These are phyloP conservation scores for Penicillium sp. DNA, from an alignment of 2,329 filamentous ascomycete genomes.

Conservation along the genomic window DNA sequence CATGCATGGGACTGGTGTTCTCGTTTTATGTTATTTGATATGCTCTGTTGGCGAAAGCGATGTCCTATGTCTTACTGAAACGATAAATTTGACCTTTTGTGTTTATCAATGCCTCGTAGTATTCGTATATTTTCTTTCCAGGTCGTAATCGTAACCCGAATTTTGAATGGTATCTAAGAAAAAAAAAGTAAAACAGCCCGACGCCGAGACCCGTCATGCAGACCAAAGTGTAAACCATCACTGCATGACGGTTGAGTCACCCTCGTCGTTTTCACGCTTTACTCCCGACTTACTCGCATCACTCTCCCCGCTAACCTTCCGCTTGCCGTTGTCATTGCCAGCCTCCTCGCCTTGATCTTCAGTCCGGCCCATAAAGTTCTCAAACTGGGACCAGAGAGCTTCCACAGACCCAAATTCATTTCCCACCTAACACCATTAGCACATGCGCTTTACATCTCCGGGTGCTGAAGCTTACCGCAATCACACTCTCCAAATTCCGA, in stretches of 20 bases:
- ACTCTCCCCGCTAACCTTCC: slow-evolving; percentile 26
- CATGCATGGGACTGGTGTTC: slow-evolving; percentile 43
- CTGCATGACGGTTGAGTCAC: slow-evolving; percentile 10
- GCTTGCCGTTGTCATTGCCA: slow-evolving; percentile 27
- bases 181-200: background rate
- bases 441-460: background rate
- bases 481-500: slow-evolving; percentile 84
- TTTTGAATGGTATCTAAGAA: slow-evolving; percentile 12
- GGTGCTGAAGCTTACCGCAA: slow-evolving; percentile 60
- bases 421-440: slow-evolving; percentile 61
- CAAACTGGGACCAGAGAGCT: slow-evolving; percentile 94
- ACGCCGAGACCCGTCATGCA: slow-evolving; percentile 5
- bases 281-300: slow-evolving; percentile 21
- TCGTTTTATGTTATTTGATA: slow-evolving; percentile 26
- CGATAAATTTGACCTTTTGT: slow-evolving; percentile 19
- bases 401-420: slow-evolving; percentile 98
- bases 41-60: slow-evolving; percentile 32
- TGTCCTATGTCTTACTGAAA: slow-evolving; percentile 19
- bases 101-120: slow-evolving; percentile 6
- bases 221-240: slow-evolving; percentile 4
- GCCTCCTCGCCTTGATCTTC: slow-evolving; percentile 40
- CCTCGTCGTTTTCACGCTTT: slow-evolving; percentile 15
- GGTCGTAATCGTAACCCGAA: background rate
- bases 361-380: slow-evolving; percentile 86
- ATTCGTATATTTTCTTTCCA: background rate